Percentiles rank a stretch among this genome's conserved stretches.
These are phyloP conservation scores for Eremochloa ophiuroides DNA, from an alignment of 176 grass and related monocot genomes.

Conservation along the genomic window DNA sequence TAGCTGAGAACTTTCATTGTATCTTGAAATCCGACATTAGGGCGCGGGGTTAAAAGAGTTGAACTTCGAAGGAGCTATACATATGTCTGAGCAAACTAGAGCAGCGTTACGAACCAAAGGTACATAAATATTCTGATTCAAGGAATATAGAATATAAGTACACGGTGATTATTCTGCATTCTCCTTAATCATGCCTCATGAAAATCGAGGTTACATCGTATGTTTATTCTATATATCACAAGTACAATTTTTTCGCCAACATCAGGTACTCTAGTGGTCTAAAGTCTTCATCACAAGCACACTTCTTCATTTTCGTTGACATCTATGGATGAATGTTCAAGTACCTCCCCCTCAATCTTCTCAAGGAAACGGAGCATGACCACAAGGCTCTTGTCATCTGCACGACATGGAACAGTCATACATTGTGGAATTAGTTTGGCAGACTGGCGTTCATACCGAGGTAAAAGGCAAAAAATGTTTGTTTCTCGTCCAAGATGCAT, in stretches of 20 bases:
- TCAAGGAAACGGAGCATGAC: conserved; percentile 50
- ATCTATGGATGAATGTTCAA: background rate
- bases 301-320: conserved; percentile 35
- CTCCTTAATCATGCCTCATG: background rate
- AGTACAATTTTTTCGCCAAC: background rate
- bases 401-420: background rate
- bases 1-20: too few species aligned
- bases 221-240: background rate
- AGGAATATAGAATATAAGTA: background rate
- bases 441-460: background rate
- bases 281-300: conserved; percentile 21
- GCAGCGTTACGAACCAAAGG: background rate
- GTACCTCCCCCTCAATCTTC: conserved; percentile 45
- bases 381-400: conserved; percentile 52
- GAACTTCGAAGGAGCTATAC: too few species aligned
- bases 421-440: conserved; percentile 1
- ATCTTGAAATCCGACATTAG: too few species aligned
- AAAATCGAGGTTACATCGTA: background rate
- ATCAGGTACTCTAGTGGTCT: background rate
- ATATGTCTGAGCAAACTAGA: background rate
- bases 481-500: too few species aligned
- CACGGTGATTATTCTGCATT: background rate
- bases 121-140: background rate
- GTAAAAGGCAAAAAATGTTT: background rate
- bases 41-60: too few species aligned